Conservation (phyloP, 2,329 filamentous ascomycete species). For the Pseudopithomyces chartarum region DNA sequence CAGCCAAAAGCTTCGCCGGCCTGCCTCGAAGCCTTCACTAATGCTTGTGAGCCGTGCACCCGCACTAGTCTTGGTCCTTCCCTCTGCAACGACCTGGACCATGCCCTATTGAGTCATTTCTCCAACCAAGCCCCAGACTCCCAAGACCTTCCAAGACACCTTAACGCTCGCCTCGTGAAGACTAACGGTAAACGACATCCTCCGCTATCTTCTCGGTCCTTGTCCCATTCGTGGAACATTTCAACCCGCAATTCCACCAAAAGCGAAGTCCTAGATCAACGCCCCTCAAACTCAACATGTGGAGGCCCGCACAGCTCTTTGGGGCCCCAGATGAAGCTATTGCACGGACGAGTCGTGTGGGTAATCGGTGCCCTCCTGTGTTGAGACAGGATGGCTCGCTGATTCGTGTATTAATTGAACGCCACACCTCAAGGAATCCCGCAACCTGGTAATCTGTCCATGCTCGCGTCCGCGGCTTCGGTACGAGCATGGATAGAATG, state of each 20-base stretch:
- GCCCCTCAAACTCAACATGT: slow-evolving; percentile 17
- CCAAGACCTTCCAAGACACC: neutral
- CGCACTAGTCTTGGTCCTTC: neutral
- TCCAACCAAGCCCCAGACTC: neutral
- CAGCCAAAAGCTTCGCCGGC: slow-evolving; percentile 31
- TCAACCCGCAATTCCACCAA: slow-evolving; percentile 14
- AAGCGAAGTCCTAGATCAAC: slow-evolving; percentile 1
- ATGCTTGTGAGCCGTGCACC: slow-evolving; percentile 26
- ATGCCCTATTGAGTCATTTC: slow-evolving; percentile 2
- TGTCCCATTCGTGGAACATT: slow-evolving; percentile 37
- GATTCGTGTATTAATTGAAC: slow-evolving; percentile 38
- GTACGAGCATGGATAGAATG: slow-evolving; percentile 23
- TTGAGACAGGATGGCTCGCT: slow-evolving; percentile 11
- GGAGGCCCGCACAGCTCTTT: slow-evolving; percentile 11
- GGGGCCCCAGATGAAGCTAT: slow-evolving; percentile 32
- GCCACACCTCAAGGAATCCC: slow-evolving; percentile 17
- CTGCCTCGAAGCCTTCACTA: slow-evolving; percentile 14
- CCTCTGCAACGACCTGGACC: slow-evolving; percentile 14
- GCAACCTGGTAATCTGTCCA: slow-evolving; percentile 22
- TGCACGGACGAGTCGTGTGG: slow-evolving; percentile 6
- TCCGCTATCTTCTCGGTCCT: neutral
- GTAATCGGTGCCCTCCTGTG: neutral
- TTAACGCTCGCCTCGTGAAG: slow-evolving; percentile 12
- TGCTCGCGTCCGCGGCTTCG: slow-evolving; percentile 26
- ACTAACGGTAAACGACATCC: slow-evolving; percentile 7